These are phyloP conservation scores for Priceomyces castillae DNA, from an alignment of 805 yeast species.

Conservation along the genomic window DNA sequence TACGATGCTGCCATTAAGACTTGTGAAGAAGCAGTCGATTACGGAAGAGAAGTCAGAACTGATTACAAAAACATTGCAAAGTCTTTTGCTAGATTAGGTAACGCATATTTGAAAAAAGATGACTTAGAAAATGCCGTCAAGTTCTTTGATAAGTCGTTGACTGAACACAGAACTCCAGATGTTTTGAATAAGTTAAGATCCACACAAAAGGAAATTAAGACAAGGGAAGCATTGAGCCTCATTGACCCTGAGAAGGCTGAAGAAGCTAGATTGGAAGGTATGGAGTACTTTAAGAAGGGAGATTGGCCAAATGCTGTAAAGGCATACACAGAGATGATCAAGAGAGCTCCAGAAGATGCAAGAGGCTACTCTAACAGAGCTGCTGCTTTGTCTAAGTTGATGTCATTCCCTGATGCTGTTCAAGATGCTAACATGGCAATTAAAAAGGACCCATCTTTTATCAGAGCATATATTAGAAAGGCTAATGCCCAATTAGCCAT, in stretches of 20 bases:
- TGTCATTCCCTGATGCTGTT: constrained; percentile 97
- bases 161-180: constrained; percentile 97
- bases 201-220: constrained; percentile 82
- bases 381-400: constrained; percentile 88
- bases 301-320: constrained; percentile 97
- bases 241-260: constrained; percentile 91
- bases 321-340: constrained; percentile 92
- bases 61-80: constrained; percentile 91
- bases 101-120: constrained; percentile 69
- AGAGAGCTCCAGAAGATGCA: constrained; percentile 95
- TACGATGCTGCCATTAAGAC: constrained; percentile 81
- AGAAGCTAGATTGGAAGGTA: constrained; percentile 91
- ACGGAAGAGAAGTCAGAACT: constrained; percentile 86
- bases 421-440: constrained; percentile 90
- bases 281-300: constrained; percentile 79
- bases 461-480: constrained; percentile 95
- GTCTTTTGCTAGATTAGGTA: constrained; percentile 90
- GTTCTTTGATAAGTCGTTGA: constrained; percentile 82
- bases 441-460: constrained; percentile 78
- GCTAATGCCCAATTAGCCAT: constrained; percentile 91
- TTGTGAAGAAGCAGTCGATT: constrained; percentile 77
- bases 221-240: constrained; percentile 72
- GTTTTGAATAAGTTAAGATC: constrained; percentile 82
- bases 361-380: constrained; percentile 98
- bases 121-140: constrained; percentile 72